Conservation (phyloP, 257 asterid species). For the Salvia rosmarinus region DNA sequence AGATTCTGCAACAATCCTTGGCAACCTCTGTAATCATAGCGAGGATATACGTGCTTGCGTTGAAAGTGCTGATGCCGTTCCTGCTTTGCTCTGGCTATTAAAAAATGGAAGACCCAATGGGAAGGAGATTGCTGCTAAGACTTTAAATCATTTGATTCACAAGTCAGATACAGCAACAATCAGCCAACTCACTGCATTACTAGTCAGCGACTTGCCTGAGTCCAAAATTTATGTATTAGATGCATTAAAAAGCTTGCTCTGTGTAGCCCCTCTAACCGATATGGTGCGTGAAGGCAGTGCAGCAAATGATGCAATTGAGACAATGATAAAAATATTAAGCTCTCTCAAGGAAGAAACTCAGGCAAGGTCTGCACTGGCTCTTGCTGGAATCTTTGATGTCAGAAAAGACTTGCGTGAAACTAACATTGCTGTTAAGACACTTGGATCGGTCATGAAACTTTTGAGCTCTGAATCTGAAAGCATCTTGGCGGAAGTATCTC, state of each 20-base stretch:
- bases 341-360: slow-evolving; percentile 90
- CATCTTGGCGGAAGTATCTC: slow-evolving; percentile 70
- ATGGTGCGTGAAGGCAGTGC: slow-evolving; percentile 97
- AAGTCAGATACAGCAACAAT: slow-evolving; percentile 97
- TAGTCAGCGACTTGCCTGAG: slow-evolving; percentile 92
- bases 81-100: slow-evolving; percentile 93
- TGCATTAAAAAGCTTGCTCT: slow-evolving; percentile 88
- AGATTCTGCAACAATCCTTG: slow-evolving; percentile 96
- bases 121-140: slow-evolving; percentile 96
- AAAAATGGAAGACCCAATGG: slow-evolving; percentile 96
- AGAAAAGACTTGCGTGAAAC: slow-evolving; percentile 96
- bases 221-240: slow-evolving; percentile 90
- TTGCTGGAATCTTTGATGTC: slow-evolving; percentile 80
- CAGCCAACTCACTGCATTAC: slow-evolving; percentile 95
- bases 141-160: slow-evolving; percentile 96
- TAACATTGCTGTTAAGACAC: slow-evolving; percentile 66
- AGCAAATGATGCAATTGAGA: slow-evolving; percentile 94
- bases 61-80: slow-evolving; percentile 99
- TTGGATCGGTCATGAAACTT: slow-evolving; percentile 67
- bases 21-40: slow-evolving; percentile 97
- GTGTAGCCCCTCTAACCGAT: slow-evolving; percentile 81
- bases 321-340: slow-evolving; percentile 81
- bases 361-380: slow-evolving; percentile 85
- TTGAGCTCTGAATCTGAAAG: slow-evolving; percentile 69
- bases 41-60: slow-evolving; percentile 99